Percentiles rank a stretch among this genome's conserved stretches.
These are phyloP conservation scores for Albophoma yamanashiensis DNA, from an alignment of 2,329 filamentous ascomycete species.

Conservation along the genomic window DNA sequence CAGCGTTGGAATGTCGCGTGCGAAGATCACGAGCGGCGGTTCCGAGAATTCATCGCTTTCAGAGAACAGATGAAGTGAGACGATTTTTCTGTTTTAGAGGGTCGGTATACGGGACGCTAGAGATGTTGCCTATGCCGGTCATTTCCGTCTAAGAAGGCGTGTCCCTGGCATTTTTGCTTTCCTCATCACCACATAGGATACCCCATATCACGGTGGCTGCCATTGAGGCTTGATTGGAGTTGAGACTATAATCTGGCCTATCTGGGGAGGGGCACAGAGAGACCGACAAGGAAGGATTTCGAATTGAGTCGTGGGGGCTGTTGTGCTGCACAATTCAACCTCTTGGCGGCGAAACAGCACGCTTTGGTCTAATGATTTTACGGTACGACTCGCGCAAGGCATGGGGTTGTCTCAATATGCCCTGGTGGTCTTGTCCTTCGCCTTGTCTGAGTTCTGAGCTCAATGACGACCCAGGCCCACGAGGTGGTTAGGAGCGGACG, in stretches of 20 bases:
- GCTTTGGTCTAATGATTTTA: background rate
- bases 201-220: constrained; percentile 1
- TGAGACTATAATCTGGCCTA: background rate
- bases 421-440: background rate
- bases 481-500: background rate
- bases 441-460: background rate
- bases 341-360: background rate
- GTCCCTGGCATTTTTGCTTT: background rate
- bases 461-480: background rate
- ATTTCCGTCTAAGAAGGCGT: background rate
- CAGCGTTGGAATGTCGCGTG: constrained; percentile 49
- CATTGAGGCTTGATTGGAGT: constrained; percentile 2
- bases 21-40: constrained; percentile 46
- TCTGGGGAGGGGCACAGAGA: background rate
- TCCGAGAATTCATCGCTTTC: constrained; percentile 46
- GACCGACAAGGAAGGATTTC: background rate
- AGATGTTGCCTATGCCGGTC: background rate
- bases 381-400: background rate
- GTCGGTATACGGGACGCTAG: background rate
- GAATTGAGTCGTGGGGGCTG: background rate
- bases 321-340: background rate
- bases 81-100: background rate
- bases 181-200: constrained; percentile 1
- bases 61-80: constrained; percentile 30
- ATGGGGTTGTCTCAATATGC: background rate